These are phyloP conservation scores for Thielaviopsis musarum DNA, from an alignment of 2,329 filamentous ascomycete genomes.

Conservation along the genomic window DNA sequence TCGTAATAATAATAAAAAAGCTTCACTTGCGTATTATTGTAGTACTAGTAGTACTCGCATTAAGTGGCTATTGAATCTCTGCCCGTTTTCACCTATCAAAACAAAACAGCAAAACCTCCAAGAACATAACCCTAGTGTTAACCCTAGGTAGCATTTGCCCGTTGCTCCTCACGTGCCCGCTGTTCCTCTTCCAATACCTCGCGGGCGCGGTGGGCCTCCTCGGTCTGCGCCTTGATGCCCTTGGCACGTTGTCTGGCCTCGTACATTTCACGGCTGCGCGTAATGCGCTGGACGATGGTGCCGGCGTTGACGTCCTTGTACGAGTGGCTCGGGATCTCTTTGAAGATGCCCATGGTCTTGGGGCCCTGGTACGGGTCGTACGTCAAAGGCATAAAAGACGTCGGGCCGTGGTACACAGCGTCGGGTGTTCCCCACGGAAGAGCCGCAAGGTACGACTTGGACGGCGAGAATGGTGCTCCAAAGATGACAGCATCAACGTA, in stretches of 20 bases:
- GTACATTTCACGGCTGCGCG: conserved; percentile 73
- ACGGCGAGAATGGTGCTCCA: conserved; percentile 75
- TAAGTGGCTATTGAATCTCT: not conserved
- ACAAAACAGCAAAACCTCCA: not conserved
- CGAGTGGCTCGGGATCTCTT: conserved; percentile 56
- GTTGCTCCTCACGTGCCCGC: conserved; percentile 28
- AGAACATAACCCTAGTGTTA: not conserved
- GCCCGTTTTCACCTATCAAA: too few species aligned
- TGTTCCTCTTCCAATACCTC: conserved; percentile 47
- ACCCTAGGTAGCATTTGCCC: conserved; percentile 10
- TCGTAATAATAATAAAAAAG: not conserved
- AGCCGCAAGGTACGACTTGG: conserved; percentile 55
- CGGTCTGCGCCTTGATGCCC: conserved; percentile 65
- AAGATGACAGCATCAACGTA: conserved; percentile 82
- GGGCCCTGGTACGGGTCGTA: conserved; percentile 70
- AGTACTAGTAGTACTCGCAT: too few species aligned
- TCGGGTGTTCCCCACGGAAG: conserved; percentile 60
- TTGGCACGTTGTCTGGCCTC: conserved; percentile 85
- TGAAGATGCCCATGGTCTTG: conserved; percentile 71
- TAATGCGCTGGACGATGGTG: conserved; percentile 78
- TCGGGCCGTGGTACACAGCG: conserved; percentile 91
- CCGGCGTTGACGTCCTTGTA: conserved; percentile 83
- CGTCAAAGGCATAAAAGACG: conserved; percentile 67
- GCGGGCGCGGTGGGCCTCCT: conserved; percentile 45
- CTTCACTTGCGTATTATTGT: not conserved